Base-by-base conservation (phyloP, 164 flowering plant species). In the Warburgia ugandensis region DNA sequence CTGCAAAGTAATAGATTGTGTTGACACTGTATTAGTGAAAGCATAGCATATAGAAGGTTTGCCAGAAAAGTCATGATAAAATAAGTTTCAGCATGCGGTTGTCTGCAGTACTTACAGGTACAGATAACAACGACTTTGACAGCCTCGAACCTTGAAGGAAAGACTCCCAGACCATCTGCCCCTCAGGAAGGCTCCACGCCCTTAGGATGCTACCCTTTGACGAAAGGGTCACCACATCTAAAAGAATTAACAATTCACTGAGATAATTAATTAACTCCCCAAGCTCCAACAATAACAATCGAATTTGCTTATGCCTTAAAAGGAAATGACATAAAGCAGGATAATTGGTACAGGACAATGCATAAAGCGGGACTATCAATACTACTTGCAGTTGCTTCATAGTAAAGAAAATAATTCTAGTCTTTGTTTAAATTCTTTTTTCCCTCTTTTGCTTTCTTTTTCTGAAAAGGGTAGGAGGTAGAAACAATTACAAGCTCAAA, bases 161-260 rank as follows among this genome's bases (percentile, higher is more conserved):
- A 64, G 97, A 67, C 64, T 94, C 97, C 99, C 99, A 94, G 55
- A 83, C 83, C 94, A 94, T 77, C 74, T 86, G 97, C 29, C 97
- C 99, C 77, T 94, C 94, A 52, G 97, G 92, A 69, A 94, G 94
- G 68, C 84, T 92, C 99, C 99, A 94, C 44, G 99, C 95, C 75
- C 99, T 77, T 54, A 89, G 54, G 48, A 75, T 56, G 56, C 79
- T 76, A 58, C 96, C 97, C 52, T 62, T 74, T 9, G 95, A 86
- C 32, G 97, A 88, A 52, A 88, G 87, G 29, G 89, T 77, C 49
- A 92, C 64, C 30, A 79, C 92, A 72, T 80, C 97, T 92, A 86
- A 29, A 72, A 60, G 43, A 55, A 48, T 28, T 20, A 54, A 41
- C 1, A 23, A 48, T 56, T 52, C n/a, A 45, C 27, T 45, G 23